phyloP scores from a whole-genome alignment of 768 basidiomycete genomes.

The Tremella fuciformis region DNA sequence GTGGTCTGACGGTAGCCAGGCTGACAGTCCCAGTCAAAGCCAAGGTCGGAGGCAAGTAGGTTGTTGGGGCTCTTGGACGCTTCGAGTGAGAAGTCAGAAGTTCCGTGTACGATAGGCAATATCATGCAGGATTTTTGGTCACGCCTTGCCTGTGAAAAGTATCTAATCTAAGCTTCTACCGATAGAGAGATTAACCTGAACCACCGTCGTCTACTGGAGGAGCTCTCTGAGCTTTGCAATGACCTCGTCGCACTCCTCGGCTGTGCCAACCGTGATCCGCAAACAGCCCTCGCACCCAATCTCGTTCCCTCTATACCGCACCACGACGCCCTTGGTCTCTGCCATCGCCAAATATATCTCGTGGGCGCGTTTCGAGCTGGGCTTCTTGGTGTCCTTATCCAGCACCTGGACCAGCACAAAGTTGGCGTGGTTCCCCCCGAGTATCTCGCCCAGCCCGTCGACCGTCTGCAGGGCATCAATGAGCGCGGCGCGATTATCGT shows the following conservation, averaged over 20 bases:
- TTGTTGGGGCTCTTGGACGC: no score
- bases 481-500: slow-evolving; percentile 61
- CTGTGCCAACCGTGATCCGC: slow-evolving; percentile 83
- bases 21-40: slow-evolving; percentile 18
- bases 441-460: slow-evolving; percentile 57
- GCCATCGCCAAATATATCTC: slow-evolving; percentile 76
- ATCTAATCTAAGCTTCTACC: no score
- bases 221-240: slow-evolving; percentile 51
- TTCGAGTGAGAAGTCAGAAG: no score
- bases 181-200: no score
- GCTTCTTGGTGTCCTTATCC: slow-evolving; percentile 50
- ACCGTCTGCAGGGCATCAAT: slow-evolving; percentile 58
- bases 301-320: slow-evolving; percentile 83
- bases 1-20: background rate
- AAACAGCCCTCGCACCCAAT: slow-evolving; percentile 80
- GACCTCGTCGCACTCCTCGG: slow-evolving; percentile 68
- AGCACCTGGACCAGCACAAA: slow-evolving; percentile 81
- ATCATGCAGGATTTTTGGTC: no score
- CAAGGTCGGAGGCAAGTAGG: slow-evolving; percentile 15
- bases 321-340: slow-evolving; percentile 80
- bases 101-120: no score
- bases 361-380: slow-evolving; percentile 57
- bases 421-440: slow-evolving; percentile 86
- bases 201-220: slow-evolving; percentile 8
- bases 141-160: no score